Percentiles rank a stretch among this genome's conserved stretches.
Conservation (phyloP, 1,284 basidiomycete genomes). For the Anthracocystis setariae region DNA sequence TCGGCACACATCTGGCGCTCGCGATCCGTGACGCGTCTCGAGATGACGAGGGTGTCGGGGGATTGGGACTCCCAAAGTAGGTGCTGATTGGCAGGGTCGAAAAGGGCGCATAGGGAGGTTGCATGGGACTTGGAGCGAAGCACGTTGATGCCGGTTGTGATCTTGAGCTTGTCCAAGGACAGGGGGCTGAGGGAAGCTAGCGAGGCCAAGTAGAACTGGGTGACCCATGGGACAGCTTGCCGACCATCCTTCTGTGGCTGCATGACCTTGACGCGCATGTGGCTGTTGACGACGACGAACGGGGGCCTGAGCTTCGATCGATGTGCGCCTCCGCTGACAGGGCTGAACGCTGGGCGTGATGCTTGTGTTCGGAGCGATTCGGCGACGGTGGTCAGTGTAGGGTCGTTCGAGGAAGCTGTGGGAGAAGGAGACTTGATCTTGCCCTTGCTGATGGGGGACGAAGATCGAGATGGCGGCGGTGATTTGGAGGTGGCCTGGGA, state of each 20-base stretch:
- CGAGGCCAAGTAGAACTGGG: conserved; percentile 34
- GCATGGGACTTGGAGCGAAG: conserved; percentile 22
- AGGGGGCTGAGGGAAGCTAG: conserved; percentile 18
- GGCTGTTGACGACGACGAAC: conserved; percentile 11
- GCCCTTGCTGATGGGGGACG: background rate
- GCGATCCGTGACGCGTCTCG: conserved; percentile 14
- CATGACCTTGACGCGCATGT: conserved; percentile 22
- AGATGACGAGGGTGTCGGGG: conserved; percentile 5
- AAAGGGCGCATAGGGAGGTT: conserved; percentile 15
- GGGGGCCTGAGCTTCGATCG: background rate
- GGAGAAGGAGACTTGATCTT: background rate
- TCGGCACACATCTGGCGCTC: conserved; percentile 23
- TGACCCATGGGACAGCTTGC: conserved; percentile 28
- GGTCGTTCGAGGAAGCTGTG: too few relatives aligned
- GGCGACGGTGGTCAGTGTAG: too few relatives aligned
- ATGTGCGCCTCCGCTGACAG: too few relatives aligned
- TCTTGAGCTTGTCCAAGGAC: conserved; percentile 19
- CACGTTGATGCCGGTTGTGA: conserved; percentile 12
- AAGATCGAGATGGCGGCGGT: conserved; percentile 1
- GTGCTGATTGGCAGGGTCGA: conserved; percentile 14
- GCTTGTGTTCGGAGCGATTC: too few relatives aligned
- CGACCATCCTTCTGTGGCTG: conserved; percentile 11
- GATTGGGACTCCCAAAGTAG: conserved; percentile 12
- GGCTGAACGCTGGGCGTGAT: too few relatives aligned
- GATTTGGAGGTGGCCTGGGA: conserved; percentile 2